phyloP scores from a whole-genome alignment of 306 rosid species.

The Vigna hirtella region DNA sequence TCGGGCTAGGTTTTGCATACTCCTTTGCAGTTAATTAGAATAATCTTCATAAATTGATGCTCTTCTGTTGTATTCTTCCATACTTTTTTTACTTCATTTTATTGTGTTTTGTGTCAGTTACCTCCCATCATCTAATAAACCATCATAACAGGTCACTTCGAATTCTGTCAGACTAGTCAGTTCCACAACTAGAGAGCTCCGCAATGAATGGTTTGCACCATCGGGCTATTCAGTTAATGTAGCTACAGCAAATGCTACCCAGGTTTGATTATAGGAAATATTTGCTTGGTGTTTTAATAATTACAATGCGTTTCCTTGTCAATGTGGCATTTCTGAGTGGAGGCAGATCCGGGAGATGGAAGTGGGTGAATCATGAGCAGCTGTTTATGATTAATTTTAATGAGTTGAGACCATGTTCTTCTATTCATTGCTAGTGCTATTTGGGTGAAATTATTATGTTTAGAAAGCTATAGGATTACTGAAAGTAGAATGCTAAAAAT shows the following conservation, averaged over 20 bases:
- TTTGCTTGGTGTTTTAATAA: constrained; percentile 1
- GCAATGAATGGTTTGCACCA: constrained; percentile 86
- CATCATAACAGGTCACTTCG: constrained; percentile 71
- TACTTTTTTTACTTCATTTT: neutral
- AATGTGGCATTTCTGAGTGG: constrained; percentile 23
- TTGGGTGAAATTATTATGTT: no score
- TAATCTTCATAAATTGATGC: neutral
- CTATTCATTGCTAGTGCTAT: no score
- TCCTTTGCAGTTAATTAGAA: neutral
- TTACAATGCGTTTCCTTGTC: neutral
- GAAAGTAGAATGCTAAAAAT: no score
- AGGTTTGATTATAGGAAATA: constrained; percentile 58
- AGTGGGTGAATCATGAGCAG: no score
- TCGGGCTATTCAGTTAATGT: constrained; percentile 84
- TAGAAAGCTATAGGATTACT: no score
- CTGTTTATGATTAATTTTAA: no score
- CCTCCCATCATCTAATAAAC: constrained; percentile 39
- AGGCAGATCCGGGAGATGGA: neutral
- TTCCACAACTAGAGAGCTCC: constrained; percentile 81
- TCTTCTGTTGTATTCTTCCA: constrained; percentile 11
- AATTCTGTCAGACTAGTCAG: constrained; percentile 85
- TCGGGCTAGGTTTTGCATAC: constrained; percentile 7
- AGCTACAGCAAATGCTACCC: constrained; percentile 96
- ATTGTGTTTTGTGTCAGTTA: neutral
- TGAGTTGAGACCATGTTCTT: no score